Evolutionary conservation across 768 basidiomycete species (phyloP).

Genomic region (Russula sp.): DNA sequence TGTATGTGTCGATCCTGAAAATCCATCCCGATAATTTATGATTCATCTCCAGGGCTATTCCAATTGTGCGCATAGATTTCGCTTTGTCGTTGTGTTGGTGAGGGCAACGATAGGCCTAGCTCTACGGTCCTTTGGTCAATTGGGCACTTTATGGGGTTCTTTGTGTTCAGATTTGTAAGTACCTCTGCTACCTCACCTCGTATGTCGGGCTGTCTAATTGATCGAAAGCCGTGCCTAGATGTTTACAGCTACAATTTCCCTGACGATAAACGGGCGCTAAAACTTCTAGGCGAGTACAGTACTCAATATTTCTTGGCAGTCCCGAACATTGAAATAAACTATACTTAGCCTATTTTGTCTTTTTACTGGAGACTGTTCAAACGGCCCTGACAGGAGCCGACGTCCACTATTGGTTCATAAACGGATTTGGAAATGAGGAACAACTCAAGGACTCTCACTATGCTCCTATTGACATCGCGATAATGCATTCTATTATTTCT

Average conservation of each 20-base stretch:
- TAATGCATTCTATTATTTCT: constrained; percentile 3
- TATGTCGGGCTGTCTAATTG: neutral
- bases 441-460: neutral
- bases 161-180: constrained; percentile 34
- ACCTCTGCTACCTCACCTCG: neutral
- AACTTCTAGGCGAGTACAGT: neutral
- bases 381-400: constrained; percentile 1
- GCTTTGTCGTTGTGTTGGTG: neutral
- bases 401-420: constrained; percentile 16
- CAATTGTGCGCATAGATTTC: neutral
- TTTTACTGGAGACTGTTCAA: constrained; percentile 7
- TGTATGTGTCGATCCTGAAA: neutral
- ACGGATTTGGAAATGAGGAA: constrained; percentile 6
- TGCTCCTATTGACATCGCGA: neutral
- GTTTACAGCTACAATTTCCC: constrained; percentile 10
- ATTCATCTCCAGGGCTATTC: neutral
- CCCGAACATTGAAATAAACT: neutral
- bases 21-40: neutral
- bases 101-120: constrained; percentile 1
- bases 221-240: neutral
- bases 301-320: neutral
- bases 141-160: constrained; percentile 35
- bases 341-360: neutral
- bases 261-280: neutral
- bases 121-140: constrained; percentile 30